Conservation (phyloP, 805 yeast species). For the Pichia deserticola region DNA sequence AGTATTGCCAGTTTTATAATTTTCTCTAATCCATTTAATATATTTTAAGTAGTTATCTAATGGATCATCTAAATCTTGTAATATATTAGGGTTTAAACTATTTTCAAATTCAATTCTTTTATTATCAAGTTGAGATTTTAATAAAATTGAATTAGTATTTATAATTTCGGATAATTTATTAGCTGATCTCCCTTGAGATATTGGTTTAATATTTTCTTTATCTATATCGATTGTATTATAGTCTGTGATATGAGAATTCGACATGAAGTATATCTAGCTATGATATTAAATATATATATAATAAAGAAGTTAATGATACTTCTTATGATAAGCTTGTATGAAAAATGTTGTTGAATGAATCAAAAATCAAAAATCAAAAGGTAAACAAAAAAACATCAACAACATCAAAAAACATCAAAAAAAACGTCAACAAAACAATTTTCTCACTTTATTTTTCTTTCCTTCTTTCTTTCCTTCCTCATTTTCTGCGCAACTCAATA, state of each 20-base stretch:
- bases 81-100: conserved; percentile 30
- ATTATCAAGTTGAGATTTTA: conserved; percentile 11
- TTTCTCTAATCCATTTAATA: conserved; percentile 61
- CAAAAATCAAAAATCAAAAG: too few relatives aligned
- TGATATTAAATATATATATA: too few relatives aligned
- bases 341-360: too few relatives aligned
- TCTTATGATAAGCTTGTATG: too few relatives aligned
- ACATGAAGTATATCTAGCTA: not conserved
- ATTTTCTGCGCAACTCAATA: not conserved
- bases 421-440: not conserved
- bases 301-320: too few relatives aligned
- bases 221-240: conserved; percentile 42
- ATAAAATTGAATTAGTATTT: conserved; percentile 16
- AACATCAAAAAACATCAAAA: not conserved
- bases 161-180: conserved; percentile 42
- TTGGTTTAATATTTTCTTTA: conserved; percentile 71
- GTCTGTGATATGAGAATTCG: conserved; percentile 13
- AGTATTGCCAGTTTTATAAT: conserved; percentile 53
- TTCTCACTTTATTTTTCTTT: too few relatives aligned
- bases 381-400: too few relatives aligned
- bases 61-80: conserved; percentile 77
- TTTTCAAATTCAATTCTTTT: conserved; percentile 44
- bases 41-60: conserved; percentile 68
- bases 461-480: too few relatives aligned
- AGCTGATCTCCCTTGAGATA: conserved; percentile 64